These are phyloP conservation scores for Eucalyptus coolabah DNA, from an alignment of 345 rosid genomes.

Conservation along the genomic window DNA sequence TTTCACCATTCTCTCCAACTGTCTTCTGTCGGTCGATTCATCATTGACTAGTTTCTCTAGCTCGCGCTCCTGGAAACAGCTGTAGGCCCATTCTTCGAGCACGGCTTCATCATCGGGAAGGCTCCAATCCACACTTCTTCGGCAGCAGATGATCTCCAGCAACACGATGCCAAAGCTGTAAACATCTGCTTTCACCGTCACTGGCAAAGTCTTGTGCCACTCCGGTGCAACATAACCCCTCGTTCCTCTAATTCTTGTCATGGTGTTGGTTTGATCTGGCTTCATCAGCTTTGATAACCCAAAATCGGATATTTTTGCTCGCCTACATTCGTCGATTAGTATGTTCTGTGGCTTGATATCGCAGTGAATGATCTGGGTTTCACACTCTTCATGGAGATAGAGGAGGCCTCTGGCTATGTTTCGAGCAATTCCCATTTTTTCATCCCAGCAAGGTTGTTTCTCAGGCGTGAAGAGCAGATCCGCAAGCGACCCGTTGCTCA, in stretches of 20 bases:
- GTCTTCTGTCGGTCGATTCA: conserved; percentile 1
- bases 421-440: conserved; percentile 1
- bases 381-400: conserved; percentile 8
- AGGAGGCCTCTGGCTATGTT: conserved; percentile 10
- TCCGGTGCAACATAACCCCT: conserved; percentile 21
- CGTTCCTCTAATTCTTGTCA: conserved; percentile 11
- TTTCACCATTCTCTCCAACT: conserved; percentile 4
- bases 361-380: conserved; percentile 16
- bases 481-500: conserved; percentile 14
- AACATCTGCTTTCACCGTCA: conserved; percentile 5
- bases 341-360: conserved; percentile 15
- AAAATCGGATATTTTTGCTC: conserved; percentile 11
- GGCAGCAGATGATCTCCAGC: conserved; percentile 11
- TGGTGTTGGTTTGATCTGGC: conserved; percentile 13
- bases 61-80: conserved; percentile 5
- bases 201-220: conserved; percentile 3
- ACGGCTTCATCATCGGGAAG: neutral
- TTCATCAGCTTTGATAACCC: conserved; percentile 18
- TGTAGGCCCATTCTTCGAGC: conserved; percentile 7
- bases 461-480: neutral
- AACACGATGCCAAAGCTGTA: conserved; percentile 17
- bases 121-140: neutral
- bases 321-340: conserved; percentile 1
- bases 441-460: neutral
- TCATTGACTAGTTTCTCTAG: neutral